These are phyloP conservation scores for Komagataella ulmi DNA, from an alignment of 805 yeast species.

Conservation along the genomic window DNA sequence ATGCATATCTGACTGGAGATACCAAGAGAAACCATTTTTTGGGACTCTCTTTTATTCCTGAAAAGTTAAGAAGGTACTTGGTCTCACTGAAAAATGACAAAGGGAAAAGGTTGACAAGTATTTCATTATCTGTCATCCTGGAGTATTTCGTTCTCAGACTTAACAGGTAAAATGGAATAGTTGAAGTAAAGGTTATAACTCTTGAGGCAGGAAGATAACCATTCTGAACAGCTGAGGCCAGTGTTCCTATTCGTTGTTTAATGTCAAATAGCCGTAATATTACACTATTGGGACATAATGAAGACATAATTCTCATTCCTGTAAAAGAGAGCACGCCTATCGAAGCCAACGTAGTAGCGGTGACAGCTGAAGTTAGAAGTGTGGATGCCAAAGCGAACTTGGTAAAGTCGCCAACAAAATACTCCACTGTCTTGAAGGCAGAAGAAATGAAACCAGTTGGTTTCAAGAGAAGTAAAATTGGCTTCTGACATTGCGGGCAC, in stretches of 20 bases:
- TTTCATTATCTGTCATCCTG: slow-evolving; percentile 7
- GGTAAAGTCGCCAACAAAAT: slow-evolving; percentile 7
- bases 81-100: slow-evolving; percentile 7
- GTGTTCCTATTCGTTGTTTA: slow-evolving; percentile 1
- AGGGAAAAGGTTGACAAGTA: slow-evolving; percentile 11
- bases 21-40: slow-evolving; percentile 5
- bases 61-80: not conserved
- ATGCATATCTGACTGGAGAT: slow-evolving; percentile 6
- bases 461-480: slow-evolving; percentile 13
- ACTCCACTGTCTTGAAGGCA: slow-evolving; percentile 2
- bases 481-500: slow-evolving; percentile 24
- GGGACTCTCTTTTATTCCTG: slow-evolving; percentile 3
- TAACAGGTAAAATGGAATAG: slow-evolving; percentile 17
- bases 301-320: slow-evolving; percentile 16
- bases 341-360: slow-evolving; percentile 11
- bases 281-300: slow-evolving; percentile 19
- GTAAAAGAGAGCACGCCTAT: slow-evolving; percentile 10
- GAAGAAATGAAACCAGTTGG: slow-evolving; percentile 7
- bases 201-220: slow-evolving; percentile 10
- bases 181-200: slow-evolving; percentile 11
- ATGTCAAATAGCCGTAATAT: slow-evolving; percentile 16
- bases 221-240: slow-evolving; percentile 9
- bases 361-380: slow-evolving; percentile 9
- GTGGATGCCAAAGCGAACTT: slow-evolving; percentile 8
- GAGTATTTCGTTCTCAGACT: slow-evolving; percentile 10